A percentile compares a stretch with the other conserved stretches of the same genome.
These are phyloP conservation scores for Epichloe brachyelytri DNA, from an alignment of 2,329 filamentous ascomycete species.

Conservation along the genomic window DNA sequence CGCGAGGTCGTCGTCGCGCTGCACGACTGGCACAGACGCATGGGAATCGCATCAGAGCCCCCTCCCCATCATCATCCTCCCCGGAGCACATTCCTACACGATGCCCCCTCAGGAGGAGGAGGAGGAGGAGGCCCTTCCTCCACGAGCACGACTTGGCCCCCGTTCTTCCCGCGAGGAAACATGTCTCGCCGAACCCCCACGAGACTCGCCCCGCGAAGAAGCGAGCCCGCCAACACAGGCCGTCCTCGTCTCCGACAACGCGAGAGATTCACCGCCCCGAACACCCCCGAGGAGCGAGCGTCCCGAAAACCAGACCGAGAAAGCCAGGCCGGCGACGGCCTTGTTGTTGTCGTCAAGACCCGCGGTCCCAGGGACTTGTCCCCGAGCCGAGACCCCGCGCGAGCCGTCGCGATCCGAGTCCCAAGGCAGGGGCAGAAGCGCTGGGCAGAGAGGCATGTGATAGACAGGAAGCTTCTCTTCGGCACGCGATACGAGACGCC, in stretches of 20 bases:
- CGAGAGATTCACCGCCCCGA: background rate
- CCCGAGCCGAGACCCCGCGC: no score
- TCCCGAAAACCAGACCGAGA: no score
- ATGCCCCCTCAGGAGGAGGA: background rate
- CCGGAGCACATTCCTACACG: conserved; percentile 1
- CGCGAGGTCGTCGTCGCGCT: conserved; percentile 50
- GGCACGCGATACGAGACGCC: no score
- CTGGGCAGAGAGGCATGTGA: no score
- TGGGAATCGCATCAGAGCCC: conserved; percentile 1
- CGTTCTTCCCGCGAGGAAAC: background rate
- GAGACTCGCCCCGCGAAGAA: background rate
- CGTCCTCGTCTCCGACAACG: background rate
- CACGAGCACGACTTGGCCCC: background rate
- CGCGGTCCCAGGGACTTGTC: no score
- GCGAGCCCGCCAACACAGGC: background rate
- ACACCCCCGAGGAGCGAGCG: no score
- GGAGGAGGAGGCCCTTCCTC: background rate
- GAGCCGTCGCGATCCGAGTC: no score
- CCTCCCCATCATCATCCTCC: background rate
- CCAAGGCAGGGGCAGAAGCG: no score
- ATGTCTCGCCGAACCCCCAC: background rate
- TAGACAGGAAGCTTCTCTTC: no score
- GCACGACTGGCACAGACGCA: conserved; percentile 24
- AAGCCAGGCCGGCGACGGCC: no score
- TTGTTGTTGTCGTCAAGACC: no score